phyloP scores from a whole-genome alignment of 1,284 basidiomycete genomes.

The Amylostereum areolatum region DNA sequence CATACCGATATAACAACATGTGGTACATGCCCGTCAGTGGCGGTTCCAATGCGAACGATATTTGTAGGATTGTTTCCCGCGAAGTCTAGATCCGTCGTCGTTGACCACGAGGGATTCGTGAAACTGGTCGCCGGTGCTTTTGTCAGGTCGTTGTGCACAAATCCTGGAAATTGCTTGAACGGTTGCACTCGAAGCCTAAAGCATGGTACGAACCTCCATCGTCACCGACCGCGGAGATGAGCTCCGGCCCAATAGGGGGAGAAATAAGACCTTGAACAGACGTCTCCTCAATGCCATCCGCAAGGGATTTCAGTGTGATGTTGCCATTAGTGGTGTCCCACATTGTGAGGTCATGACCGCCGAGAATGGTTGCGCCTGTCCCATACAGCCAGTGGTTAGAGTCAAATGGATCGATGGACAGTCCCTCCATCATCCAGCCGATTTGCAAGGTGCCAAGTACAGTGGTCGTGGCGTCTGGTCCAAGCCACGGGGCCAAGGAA shows the following conservation, averaged over 20 bases:
- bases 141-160: conserved; percentile 42
- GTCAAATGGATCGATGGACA: conserved; percentile 57
- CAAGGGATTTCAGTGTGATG: conserved; percentile 51
- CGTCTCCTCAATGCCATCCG: conserved; percentile 61
- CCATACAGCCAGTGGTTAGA: conserved; percentile 65
- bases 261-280: conserved; percentile 51
- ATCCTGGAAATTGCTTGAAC: conserved; percentile 14
- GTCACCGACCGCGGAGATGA: conserved; percentile 57
- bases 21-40: conserved; percentile 27
- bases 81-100: conserved; percentile 49
- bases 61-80: conserved; percentile 49
- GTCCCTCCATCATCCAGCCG: conserved; percentile 49
- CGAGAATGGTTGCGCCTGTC: conserved; percentile 54
- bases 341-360: conserved; percentile 46
- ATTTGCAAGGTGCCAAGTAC: conserved; percentile 29
- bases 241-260: conserved; percentile 36
- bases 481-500: conserved; percentile 52
- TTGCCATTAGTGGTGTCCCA: conserved; percentile 53
- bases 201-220: conserved; percentile 34
- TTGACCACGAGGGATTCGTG: conserved; percentile 46
- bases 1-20: neutral
- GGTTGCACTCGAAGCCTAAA: neutral
- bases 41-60: conserved; percentile 48
- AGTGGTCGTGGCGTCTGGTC: conserved; percentile 37
- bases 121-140: conserved; percentile 36